Percentiles rank a stretch among this genome's conserved stretches.
Conservation (phyloP, 2,329 filamentous ascomycete species). For the Aspergillus pseudoterreus region DNA sequence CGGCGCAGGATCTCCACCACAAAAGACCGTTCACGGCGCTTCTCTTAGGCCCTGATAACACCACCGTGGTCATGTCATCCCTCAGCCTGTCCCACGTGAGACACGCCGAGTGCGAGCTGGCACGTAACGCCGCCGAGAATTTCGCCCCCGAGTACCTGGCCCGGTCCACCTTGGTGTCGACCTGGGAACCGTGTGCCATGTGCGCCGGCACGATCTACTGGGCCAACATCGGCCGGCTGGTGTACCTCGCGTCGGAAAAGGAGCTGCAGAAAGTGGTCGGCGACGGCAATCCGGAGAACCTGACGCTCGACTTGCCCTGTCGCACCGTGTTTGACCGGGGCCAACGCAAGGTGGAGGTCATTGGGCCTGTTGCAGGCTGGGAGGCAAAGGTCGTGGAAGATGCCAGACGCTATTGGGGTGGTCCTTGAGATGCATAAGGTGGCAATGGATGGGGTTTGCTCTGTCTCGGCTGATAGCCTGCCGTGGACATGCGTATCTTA, state of each 20-base stretch:
- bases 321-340: slow-evolving; percentile 45
- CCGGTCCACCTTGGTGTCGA: slow-evolving; percentile 49
- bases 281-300: slow-evolving; percentile 49
- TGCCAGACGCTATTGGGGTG: slow-evolving; percentile 45
- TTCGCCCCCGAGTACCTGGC: slow-evolving; percentile 49
- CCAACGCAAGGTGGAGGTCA: slow-evolving; percentile 49
- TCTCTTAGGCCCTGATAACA: slow-evolving; percentile 49
- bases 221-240: slow-evolving; percentile 52
- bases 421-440: neutral
- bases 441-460: neutral
- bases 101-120: slow-evolving; percentile 51
- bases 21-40: slow-evolving; percentile 51
- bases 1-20: slow-evolving; percentile 39
- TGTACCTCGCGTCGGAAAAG: slow-evolving; percentile 51
- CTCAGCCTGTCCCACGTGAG: slow-evolving; percentile 52
- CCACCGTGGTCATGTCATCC: slow-evolving; percentile 47
- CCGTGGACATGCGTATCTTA: neutral
- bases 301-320: slow-evolving; percentile 51
- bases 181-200: slow-evolving; percentile 57
- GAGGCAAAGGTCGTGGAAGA: slow-evolving; percentile 45
- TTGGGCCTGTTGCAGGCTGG: slow-evolving; percentile 46
- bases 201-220: slow-evolving; percentile 49
- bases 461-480: neutral
- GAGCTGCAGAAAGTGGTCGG: slow-evolving; percentile 46
- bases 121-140: slow-evolving; percentile 48